Evolutionary conservation across 345 rosid species (phyloP), one percentile per base, ranked within the genome.

Genomic region (Laguncularia racemosa): DNA sequence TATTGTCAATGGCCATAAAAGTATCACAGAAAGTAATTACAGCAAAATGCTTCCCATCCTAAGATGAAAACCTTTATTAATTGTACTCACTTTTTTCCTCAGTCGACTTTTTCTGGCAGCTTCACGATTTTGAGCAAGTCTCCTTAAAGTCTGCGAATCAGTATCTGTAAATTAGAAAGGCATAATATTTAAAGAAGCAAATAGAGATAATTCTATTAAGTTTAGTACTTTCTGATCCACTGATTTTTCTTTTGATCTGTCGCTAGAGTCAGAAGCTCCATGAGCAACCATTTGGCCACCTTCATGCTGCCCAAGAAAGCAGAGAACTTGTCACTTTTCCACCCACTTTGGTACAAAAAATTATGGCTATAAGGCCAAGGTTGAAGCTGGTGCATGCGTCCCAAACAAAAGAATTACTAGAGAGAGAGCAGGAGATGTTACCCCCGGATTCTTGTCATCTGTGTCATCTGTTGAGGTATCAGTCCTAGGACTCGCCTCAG

Each of bases 111-210:
- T 92, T 61, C 99, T 83, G 20, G 99, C 99, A 55, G 99, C 99
- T 81, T 92, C 99, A 14, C 99, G 95, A 71, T 92, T 92, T 75
- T 92, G 98, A 67, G 98, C 98, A 73, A 92, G 98, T 74, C 97
- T 84, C 44, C 97, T 87, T 54, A 86, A 65, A 0, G 96, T 89
- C 97, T 92, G 81, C 19, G 45, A 60, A 62, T 63, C 52, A 63
- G 18, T 44, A 46, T 55, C 33, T 21, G 48, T 44, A 21, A 53
- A 49, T 61, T 46, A 63, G 54, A 60, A 26, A 48, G 53, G 23
- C 46, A 15, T 43, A 40, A 38, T 45, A 46, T 51, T 17, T 33
- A 53, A 26, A 16, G 59, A 50, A 17, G 47, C 18, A 17, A 48
- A 26, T 28, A 16, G n/a, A 58, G 20, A 52, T 38, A 57, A 60